Conservation (phyloP, 768 basidiomycete species). For the Tulasnella sp. region DNA sequence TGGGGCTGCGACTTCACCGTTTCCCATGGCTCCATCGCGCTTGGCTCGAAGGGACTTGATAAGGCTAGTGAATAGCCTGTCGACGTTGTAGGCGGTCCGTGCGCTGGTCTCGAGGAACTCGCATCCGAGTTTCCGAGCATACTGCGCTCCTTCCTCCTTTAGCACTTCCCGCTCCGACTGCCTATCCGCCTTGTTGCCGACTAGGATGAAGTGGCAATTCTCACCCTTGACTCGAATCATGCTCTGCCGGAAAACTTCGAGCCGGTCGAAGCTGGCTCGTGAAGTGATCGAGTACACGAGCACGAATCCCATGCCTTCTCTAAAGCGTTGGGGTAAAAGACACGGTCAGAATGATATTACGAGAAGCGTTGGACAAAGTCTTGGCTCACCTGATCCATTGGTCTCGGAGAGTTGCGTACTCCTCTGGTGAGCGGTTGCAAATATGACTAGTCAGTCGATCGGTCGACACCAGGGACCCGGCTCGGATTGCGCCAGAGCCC, state of each 20-base stretch:
- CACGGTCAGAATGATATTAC: background rate
- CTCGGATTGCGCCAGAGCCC: background rate
- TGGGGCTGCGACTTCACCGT: background rate
- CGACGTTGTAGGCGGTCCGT: conserved; percentile 87
- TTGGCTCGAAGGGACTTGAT: conserved; percentile 59
- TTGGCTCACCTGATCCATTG: conserved; percentile 83
- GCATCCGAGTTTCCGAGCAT: conserved; percentile 79
- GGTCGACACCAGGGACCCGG: background rate
- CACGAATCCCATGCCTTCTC: conserved; percentile 96
- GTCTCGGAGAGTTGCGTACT: conserved; percentile 91
- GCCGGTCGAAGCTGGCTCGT: conserved; percentile 80
- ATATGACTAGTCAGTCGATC: conserved; percentile 6
- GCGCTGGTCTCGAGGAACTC: conserved; percentile 96
- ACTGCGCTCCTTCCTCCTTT: conserved; percentile 70
- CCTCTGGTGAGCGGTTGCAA: conserved; percentile 45
- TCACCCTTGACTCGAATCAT: conserved; percentile 81
- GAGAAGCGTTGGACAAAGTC: background rate
- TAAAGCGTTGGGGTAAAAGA: conserved; percentile 25
- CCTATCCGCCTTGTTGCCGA: conserved; percentile 95
- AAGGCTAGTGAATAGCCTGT: conserved; percentile 76
- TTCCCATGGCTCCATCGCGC: background rate
- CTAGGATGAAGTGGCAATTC: conserved; percentile 82
- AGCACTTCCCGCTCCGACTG: conserved; percentile 84
- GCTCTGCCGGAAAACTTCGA: conserved; percentile 81
- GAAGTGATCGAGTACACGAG: conserved; percentile 95